Percentiles rank a stretch among this genome's conserved stretches.
These are phyloP conservation scores for Tagetes patula DNA, from an alignment of 129 eudicot species.

Conservation along the genomic window DNA sequence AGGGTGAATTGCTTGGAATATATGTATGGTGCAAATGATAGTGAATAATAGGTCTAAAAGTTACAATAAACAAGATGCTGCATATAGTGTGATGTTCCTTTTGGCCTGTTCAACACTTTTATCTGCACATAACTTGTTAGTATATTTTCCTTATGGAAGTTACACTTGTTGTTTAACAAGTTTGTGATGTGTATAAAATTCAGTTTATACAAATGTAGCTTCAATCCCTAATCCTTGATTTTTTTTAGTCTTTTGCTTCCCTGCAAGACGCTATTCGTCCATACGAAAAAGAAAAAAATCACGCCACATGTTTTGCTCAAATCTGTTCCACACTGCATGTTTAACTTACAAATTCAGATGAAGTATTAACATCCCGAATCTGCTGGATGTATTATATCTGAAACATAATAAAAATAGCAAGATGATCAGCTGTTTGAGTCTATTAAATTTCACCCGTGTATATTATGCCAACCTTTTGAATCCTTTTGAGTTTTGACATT, in stretches of 20 bases:
- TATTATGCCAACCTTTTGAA: neutral
- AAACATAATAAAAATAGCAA: neutral
- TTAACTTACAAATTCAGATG: neutral
- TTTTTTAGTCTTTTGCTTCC: neutral
- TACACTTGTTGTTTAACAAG: neutral
- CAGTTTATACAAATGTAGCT: neutral
- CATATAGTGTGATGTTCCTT: neutral
- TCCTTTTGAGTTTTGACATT: neutral
- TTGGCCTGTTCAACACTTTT: neutral
- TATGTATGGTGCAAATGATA: neutral
- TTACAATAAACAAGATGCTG: neutral
- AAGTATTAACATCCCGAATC: constrained; percentile 6
- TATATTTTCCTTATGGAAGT: neutral
- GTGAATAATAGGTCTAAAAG: no score
- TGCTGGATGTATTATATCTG: neutral
- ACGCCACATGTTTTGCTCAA: neutral
- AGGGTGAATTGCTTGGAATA: neutral
- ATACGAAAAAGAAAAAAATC: neutral
- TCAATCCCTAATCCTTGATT: neutral
- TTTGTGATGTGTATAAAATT: neutral
- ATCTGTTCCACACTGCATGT: neutral
- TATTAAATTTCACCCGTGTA: neutral
- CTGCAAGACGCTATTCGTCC: neutral
- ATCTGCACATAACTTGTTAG: neutral
- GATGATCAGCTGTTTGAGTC: neutral